phyloP scores from a whole-genome alignment of 148 eudicot genomes.

The Nepenthes gracilis region DNA sequence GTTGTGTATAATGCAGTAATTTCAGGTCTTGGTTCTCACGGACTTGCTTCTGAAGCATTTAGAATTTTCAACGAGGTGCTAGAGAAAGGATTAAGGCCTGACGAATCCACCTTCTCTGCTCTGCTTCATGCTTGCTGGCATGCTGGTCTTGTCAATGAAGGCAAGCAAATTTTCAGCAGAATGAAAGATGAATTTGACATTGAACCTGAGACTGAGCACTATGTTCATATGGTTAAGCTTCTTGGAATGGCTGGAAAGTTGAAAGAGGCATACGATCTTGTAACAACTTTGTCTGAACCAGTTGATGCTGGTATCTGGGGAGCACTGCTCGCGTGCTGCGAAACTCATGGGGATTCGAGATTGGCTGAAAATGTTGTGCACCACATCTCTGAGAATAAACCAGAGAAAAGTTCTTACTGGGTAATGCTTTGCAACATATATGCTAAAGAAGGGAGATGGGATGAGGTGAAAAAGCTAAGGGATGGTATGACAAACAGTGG shows the following conservation, averaged over 20 bases:
- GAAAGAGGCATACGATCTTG: constrained; percentile 53
- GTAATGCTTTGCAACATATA: constrained; percentile 66
- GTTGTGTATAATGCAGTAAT: constrained; percentile 58
- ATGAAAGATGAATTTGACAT: constrained; percentile 60
- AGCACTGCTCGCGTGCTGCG: constrained; percentile 75
- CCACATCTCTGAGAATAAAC: constrained; percentile 19
- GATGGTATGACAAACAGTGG: constrained; percentile 18
- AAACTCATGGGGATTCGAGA: constrained; percentile 42
- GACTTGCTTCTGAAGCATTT: constrained; percentile 46
- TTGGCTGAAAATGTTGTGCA: constrained; percentile 42
- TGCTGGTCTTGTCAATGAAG: constrained; percentile 57
- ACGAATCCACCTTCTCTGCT: constrained; percentile 62
- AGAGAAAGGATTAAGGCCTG: constrained; percentile 37
- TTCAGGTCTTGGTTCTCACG: constrained; percentile 54
- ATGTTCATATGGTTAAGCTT: constrained; percentile 66
- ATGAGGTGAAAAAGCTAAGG: constrained; percentile 54
- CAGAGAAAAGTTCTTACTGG: constrained; percentile 21
- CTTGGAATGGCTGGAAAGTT: constrained; percentile 67
- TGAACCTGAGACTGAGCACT: constrained; percentile 54
- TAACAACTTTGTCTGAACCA: constrained; percentile 36
- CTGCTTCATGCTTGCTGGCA: constrained; percentile 75
- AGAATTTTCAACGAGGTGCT: constrained; percentile 31
- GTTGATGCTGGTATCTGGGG: constrained; percentile 75
- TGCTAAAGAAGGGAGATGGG: constrained; percentile 69
- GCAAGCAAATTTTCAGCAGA: constrained; percentile 29